These are phyloP conservation scores for Salix viminalis DNA, from an alignment of 345 rosid species.

Conservation along the genomic window DNA sequence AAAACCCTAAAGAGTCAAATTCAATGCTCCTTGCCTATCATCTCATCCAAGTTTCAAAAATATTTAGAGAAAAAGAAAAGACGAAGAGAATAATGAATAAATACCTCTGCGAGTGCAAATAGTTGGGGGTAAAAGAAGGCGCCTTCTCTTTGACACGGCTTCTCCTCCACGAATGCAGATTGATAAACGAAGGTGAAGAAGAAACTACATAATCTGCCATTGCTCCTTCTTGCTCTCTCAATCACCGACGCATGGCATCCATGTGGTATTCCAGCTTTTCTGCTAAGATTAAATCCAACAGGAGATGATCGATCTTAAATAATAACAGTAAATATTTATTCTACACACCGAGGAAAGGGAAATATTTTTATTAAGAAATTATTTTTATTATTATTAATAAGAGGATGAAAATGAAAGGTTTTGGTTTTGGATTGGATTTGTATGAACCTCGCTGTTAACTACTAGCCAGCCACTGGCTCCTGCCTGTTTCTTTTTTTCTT, in stretches of 20 bases:
- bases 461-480: too few species aligned
- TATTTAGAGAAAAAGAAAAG: too few species aligned
- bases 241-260: conserved; percentile 25
- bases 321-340: too few species aligned
- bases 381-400: too few species aligned
- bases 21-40: conserved; percentile 12
- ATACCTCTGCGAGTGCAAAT: too few species aligned
- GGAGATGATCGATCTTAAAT: background rate
- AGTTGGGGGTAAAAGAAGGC: background rate
- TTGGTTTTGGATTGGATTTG: conserved; percentile 25
- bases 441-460: conserved; percentile 15
- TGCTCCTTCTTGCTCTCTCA: conserved; percentile 7
- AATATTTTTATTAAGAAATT: too few species aligned
- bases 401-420: background rate
- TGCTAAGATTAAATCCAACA: background rate
- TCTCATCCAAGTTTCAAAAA: background rate
- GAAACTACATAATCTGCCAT: conserved; percentile 46
- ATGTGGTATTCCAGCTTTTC: too few species aligned
- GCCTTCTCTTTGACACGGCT: conserved; percentile 12
- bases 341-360: too few species aligned
- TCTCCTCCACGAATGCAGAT: conserved; percentile 36
- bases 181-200: conserved; percentile 40
- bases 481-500: too few species aligned
- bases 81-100: too few species aligned
- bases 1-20: conserved; percentile 25